Base-by-base conservation (phyloP, 768 basidiomycete genomes). In the Boletus subparvulus region DNA sequence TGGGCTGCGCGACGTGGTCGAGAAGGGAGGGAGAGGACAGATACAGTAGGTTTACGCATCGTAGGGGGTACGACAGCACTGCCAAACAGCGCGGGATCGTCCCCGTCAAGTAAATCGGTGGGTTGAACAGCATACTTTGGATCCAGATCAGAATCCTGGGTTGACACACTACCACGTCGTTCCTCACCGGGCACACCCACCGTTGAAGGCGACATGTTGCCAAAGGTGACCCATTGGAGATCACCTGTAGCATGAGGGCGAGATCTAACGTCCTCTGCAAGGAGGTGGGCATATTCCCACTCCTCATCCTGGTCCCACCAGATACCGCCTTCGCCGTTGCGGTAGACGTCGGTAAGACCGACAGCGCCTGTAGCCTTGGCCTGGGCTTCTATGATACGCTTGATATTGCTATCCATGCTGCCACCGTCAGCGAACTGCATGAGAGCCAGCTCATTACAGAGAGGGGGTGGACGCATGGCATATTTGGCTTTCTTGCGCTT, bases 301-400 rank as follows among this genome's bases (percentile, higher is more conserved):
- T 85, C 81, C 68, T 90, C 88, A 12, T 87, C 86, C 52, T 79
- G 81, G 61, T 90, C 88, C 76, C 81, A 79, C 86, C 88, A 90
- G 14, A 89, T 50, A 0, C 82, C 80, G 24, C 86, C 87, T 26
- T 78, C 75, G 0, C 72, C 83, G 53, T 90, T 87, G 17, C 83
- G 77, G 69, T 81, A 81, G 4, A 86, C 80, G 47, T 80, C 84
- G 1, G 75, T 77, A 13, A 82, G 81, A 41, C 62, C 60, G 24
- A 36, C 17, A 4, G 67, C 66, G 0, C 73, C 75, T 1, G 72
- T 71, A 1, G 76, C 75, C 63, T 76, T 80, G 17, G 85, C 85
- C 48, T 83, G 83, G 6, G 75, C 71, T 46, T 80, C 76, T 78
- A 86, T 81, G 35, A 81, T 67, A 12, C 81, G 80, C 56, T 78